Conservation (phyloP, 2,329 filamentous ascomycete species). For the Beauveria australis region DNA sequence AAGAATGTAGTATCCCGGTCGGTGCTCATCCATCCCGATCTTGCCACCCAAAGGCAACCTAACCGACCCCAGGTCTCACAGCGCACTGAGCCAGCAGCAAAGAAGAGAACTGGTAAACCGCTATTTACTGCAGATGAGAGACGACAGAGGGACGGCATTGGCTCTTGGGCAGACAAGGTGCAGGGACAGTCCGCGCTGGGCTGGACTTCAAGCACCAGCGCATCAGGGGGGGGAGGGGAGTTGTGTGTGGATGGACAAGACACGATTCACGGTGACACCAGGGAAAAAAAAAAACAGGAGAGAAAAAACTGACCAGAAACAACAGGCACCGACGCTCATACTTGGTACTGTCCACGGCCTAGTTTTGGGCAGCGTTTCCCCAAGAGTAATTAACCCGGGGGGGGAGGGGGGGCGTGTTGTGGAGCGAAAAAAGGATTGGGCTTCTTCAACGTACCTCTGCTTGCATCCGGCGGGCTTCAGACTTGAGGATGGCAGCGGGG, state of each 20-base stretch:
- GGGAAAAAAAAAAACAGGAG: background rate
- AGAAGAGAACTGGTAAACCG: background rate
- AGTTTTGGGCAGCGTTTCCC: background rate
- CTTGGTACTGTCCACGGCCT: background rate
- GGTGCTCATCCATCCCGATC: background rate
- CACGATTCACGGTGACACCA: background rate
- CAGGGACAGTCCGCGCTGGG: background rate
- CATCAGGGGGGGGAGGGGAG: background rate
- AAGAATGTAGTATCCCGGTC: background rate
- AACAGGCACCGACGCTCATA: background rate
- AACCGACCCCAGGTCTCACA: background rate
- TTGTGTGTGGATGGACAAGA: background rate
- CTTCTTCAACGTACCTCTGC: no score
- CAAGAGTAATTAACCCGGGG: background rate
- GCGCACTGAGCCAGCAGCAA: background rate
- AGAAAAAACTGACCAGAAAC: no score
- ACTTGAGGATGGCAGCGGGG: no score
- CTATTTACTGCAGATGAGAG: background rate
- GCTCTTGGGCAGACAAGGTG: background rate
- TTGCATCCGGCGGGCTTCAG: no score
- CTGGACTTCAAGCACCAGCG: background rate
- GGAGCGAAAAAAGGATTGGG: background rate
- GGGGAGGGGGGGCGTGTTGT: background rate
- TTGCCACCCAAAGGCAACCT: background rate
- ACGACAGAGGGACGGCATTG: background rate